Percentiles rank a stretch among this genome's conserved stretches.
Evolutionary conservation across 495 filamentous ascomycete species (phyloP).

Genomic region (Filosporella fistucella): DNA sequence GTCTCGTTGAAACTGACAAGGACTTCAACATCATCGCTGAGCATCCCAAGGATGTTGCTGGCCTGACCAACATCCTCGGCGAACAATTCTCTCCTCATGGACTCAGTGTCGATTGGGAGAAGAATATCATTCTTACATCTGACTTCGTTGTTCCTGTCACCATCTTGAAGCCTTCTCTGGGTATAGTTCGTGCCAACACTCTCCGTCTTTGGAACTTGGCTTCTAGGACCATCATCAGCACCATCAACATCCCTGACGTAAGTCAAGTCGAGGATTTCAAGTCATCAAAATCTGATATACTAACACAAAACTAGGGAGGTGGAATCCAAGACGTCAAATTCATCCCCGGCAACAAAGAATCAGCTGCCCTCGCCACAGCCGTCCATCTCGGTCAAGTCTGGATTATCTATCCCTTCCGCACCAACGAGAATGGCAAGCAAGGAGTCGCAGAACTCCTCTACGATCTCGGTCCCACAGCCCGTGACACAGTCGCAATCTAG

Average conservation of each 20-base stretch:
- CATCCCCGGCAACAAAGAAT: conserved; percentile 56
- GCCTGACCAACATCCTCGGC: conserved; percentile 48
- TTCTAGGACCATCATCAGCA: conserved; percentile 48
- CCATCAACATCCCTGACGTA: conserved; percentile 57
- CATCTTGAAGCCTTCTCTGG: conserved; percentile 53
- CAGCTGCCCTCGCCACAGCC: conserved; percentile 55
- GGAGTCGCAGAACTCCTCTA: conserved; percentile 53
- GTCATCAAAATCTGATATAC: background rate
- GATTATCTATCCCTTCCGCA: conserved; percentile 61
- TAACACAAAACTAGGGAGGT: conserved; percentile 27
- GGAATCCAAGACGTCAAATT: conserved; percentile 65
- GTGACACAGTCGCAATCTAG: conserved; percentile 56
- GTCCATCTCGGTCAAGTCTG: conserved; percentile 59
- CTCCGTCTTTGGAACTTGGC: conserved; percentile 55
- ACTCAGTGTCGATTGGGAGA: conserved; percentile 52
- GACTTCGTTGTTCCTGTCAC: conserved; percentile 58
- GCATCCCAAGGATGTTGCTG: conserved; percentile 49
- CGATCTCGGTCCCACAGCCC: conserved; percentile 52
- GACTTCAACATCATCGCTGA: conserved; percentile 58
- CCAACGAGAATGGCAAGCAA: conserved; percentile 44
- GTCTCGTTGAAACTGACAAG: conserved; percentile 54
- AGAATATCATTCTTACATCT: conserved; percentile 52
- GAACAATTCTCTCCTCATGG: conserved; percentile 59
- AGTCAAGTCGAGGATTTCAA: too few relatives aligned
- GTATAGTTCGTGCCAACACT: conserved; percentile 48